Percentiles rank a stretch among this genome's conserved stretches.
Evolutionary conservation across 345 rosid genomes (phyloP).

Genomic region (Abelmoschus esculentus): DNA sequence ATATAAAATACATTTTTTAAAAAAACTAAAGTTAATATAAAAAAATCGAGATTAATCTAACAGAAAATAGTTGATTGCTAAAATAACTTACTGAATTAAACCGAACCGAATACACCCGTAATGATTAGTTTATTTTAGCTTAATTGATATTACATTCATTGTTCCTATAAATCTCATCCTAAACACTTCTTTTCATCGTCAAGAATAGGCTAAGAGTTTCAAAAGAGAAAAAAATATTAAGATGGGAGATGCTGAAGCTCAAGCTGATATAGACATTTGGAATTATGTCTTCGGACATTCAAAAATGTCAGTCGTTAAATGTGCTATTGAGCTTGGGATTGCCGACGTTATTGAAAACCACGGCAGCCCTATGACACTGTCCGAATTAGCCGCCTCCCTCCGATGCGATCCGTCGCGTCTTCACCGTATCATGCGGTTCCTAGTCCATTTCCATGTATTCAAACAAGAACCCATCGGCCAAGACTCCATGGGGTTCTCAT

Average conservation of each 20-base stretch:
- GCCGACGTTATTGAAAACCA: constrained; percentile 53
- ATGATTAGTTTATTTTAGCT: too few species aligned
- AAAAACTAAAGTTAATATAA: too few species aligned
- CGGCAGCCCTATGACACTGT: constrained; percentile 36
- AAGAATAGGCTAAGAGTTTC: background rate
- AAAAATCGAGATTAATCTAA: too few species aligned
- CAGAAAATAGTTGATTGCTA: too few species aligned
- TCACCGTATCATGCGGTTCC: constrained; percentile 55
- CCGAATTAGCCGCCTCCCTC: constrained; percentile 41
- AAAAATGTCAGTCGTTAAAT: constrained; percentile 54
- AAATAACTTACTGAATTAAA: too few species aligned
- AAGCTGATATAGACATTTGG: constrained; percentile 49
- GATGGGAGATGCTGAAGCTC: background rate
- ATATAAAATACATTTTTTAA: too few species aligned
- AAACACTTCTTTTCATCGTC: background rate
- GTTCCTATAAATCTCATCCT: background rate
- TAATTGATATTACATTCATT: too few species aligned
- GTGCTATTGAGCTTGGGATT: constrained; percentile 71
- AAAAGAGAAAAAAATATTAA: background rate
- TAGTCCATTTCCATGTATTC: constrained; percentile 43
- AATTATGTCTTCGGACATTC: constrained; percentile 42
- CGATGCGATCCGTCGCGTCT: constrained; percentile 44
- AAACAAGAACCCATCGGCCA: constrained; percentile 23
- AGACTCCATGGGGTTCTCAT: constrained; percentile 26
- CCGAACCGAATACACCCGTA: too few species aligned